Conservation (phyloP, 768 basidiomycete genomes). For the Leucosporidium scottii region DNA sequence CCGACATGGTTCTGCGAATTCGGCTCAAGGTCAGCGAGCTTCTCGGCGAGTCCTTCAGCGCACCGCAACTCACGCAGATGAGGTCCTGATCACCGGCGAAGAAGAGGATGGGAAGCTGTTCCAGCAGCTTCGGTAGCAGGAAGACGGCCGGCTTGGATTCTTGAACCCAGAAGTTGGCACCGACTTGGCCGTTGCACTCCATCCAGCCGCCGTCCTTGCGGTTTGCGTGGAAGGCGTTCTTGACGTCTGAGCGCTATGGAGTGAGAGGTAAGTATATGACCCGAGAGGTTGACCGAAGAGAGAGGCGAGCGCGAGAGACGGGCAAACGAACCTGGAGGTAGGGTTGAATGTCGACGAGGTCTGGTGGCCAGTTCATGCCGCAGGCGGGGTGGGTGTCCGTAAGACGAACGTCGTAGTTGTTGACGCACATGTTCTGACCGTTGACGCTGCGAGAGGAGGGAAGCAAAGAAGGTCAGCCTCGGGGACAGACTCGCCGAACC, state of each 20-base stretch:
- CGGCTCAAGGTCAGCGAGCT: neutral
- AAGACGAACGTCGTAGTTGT: constrained; percentile 83
- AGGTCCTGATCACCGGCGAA: constrained; percentile 94
- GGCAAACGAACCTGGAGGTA: constrained; percentile 66
- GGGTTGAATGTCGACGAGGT: constrained; percentile 50
- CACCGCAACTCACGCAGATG: constrained; percentile 65
- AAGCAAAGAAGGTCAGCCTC: neutral
- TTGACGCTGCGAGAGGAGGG: constrained; percentile 39
- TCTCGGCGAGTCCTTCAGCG: neutral
- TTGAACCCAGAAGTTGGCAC: constrained; percentile 53
- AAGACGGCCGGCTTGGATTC: constrained; percentile 62
- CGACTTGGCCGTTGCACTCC: constrained; percentile 66
- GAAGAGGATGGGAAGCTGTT: constrained; percentile 73
- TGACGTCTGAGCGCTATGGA: constrained; percentile 67
- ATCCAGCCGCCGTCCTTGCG: constrained; percentile 55
- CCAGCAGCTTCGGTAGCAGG: constrained; percentile 69
- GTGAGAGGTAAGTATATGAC: neutral
- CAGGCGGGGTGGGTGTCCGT: constrained; percentile 78
- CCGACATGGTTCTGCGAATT: constrained; percentile 66
- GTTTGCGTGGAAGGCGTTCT: constrained; percentile 70
- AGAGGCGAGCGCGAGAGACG: neutral
- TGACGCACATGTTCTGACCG: constrained; percentile 61
- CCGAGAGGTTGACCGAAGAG: neutral
- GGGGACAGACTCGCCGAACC: neutral
- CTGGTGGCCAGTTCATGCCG: constrained; percentile 97